Conservation (phyloP, 768 basidiomycete genomes). For the Auriscalpium vulgare region DNA sequence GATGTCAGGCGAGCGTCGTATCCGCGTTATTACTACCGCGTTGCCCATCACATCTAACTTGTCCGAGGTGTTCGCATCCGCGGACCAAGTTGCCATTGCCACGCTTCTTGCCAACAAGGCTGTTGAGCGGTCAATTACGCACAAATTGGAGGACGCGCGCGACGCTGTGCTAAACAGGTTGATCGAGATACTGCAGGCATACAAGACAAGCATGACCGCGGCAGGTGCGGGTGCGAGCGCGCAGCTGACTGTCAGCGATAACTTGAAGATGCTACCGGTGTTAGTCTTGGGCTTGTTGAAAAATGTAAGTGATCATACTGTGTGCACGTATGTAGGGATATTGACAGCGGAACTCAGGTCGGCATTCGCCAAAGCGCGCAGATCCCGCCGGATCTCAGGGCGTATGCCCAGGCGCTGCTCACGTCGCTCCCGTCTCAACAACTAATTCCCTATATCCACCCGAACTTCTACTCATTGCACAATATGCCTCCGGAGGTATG, state of each 20-base stretch:
- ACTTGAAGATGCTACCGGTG: slow-evolving; percentile 90
- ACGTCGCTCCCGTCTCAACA: slow-evolving; percentile 87
- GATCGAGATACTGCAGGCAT: slow-evolving; percentile 76
- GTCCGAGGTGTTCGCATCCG: slow-evolving; percentile 85
- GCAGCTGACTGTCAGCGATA: slow-evolving; percentile 86
- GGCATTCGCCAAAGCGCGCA: slow-evolving; percentile 93
- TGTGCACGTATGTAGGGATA: background rate
- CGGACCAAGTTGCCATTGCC: slow-evolving; percentile 80
- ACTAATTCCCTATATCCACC: slow-evolving; percentile 91
- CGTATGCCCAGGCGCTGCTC: slow-evolving; percentile 89
- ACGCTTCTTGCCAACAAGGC: slow-evolving; percentile 88
- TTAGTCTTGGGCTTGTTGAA: slow-evolving; percentile 86
- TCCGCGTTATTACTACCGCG: slow-evolving; percentile 84
- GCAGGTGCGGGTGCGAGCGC: slow-evolving; percentile 91
- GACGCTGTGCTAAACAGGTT: slow-evolving; percentile 80
- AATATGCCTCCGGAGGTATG: slow-evolving; percentile 89
- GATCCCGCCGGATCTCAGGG: slow-evolving; percentile 93
- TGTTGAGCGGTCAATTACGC: slow-evolving; percentile 77
- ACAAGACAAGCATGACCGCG: slow-evolving; percentile 95
- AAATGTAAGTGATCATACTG: slow-evolving; percentile 50
- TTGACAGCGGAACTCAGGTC: slow-evolving; percentile 40
- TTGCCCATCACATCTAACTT: slow-evolving; percentile 83
- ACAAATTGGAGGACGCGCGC: slow-evolving; percentile 84
- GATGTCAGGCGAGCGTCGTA: slow-evolving; percentile 56
- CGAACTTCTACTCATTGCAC: slow-evolving; percentile 91